These are phyloP conservation scores for Coemansia sp. DNA, from an alignment of 192 early-diverging fungal genomes.

Conservation along the genomic window DNA sequence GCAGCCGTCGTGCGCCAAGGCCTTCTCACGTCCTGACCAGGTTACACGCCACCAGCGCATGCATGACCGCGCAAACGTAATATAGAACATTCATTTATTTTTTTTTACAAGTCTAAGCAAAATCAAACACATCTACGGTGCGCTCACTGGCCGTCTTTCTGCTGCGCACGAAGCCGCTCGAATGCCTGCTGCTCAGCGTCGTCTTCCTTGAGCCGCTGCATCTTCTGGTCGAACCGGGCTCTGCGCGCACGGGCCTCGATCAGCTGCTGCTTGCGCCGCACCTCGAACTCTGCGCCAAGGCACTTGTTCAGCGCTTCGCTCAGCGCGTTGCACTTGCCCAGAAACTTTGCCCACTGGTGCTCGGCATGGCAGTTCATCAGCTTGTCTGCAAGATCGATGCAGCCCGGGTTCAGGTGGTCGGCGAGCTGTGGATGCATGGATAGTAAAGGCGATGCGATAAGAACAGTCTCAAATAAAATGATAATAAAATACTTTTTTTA, in stretches of 20 bases:
- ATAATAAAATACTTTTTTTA: neutral
- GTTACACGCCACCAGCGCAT: constrained; percentile 64
- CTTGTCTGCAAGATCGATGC: constrained; percentile 41
- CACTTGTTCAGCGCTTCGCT: constrained; percentile 55
- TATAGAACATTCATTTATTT: constrained; percentile 1
- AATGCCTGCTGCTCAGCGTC: constrained; percentile 34
- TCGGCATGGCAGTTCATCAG: constrained; percentile 48
- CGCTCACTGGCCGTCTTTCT: neutral
- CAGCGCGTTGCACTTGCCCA: constrained; percentile 55
- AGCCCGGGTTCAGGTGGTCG: constrained; percentile 52
- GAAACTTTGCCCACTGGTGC: constrained; percentile 47
- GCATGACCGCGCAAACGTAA: constrained; percentile 16
- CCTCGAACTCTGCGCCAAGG: constrained; percentile 43
- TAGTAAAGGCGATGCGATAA: neutral
- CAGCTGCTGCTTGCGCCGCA: constrained; percentile 47
- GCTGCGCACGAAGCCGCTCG: constrained; percentile 20
- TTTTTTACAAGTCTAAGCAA: neutral
- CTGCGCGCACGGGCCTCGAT: constrained; percentile 41
- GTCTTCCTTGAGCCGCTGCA: constrained; percentile 31
- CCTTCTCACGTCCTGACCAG: constrained; percentile 73
- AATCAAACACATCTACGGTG: neutral
- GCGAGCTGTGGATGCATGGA: constrained; percentile 50
- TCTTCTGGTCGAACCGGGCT: constrained; percentile 24
- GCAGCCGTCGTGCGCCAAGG: constrained; percentile 66
- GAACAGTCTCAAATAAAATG: too few relatives aligned